These are phyloP conservation scores for Hymenoscyphus linearis DNA, from an alignment of 2,329 filamentous ascomycete species.

Conservation along the genomic window DNA sequence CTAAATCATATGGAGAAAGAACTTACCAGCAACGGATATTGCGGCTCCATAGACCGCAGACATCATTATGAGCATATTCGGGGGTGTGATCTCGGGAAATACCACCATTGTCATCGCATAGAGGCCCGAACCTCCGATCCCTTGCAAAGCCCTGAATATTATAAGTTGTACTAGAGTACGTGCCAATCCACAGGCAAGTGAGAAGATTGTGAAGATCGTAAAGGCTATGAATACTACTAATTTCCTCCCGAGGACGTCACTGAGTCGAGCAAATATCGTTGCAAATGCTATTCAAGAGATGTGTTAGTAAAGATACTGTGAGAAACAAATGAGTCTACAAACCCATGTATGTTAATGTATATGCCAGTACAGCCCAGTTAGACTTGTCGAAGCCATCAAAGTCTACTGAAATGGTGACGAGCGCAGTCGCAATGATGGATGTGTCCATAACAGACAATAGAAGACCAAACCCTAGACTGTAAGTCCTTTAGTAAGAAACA, in stretches of 20 bases:
- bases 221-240: neutral
- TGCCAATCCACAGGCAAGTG: conserved; percentile 3
- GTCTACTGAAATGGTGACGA: neutral
- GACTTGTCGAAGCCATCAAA: neutral
- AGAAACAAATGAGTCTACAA: neutral
- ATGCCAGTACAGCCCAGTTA: neutral
- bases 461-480: neutral
- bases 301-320: neutral
- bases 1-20: no score
- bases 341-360: conserved; percentile 1
- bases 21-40: conserved; percentile 20
- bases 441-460: neutral
- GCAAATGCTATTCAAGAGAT: neutral
- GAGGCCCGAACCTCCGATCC: conserved; percentile 6
- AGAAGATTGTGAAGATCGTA: conserved; percentile 1
- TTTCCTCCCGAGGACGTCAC: neutral
- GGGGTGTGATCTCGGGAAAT: conserved; percentile 1
- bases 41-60: neutral
- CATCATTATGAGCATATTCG: neutral
- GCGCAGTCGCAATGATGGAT: neutral
- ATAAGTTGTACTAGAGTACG: conserved; percentile 4
- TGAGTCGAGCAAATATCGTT: neutral
- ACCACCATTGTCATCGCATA: conserved; percentile 1
- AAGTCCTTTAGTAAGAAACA: neutral
- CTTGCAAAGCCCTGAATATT: conserved; percentile 1